These are phyloP conservation scores for Leptographium wingfieldii DNA, from an alignment of 2,329 filamentous ascomycete species.

Conservation along the genomic window DNA sequence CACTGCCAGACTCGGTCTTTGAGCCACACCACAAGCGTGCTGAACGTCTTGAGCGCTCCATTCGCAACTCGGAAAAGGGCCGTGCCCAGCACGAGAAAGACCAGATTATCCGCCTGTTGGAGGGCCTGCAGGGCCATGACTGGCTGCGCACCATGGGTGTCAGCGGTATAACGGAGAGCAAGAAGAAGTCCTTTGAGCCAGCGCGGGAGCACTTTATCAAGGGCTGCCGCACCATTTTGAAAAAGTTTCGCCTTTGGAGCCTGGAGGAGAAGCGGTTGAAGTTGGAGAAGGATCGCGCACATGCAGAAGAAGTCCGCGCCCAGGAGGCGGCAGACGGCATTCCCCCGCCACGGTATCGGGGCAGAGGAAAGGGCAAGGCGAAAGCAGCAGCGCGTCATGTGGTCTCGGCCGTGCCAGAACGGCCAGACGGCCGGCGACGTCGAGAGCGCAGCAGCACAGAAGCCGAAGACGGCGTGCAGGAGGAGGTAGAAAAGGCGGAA, in stretches of 20 bases:
- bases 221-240: conserved; percentile 68
- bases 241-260: conserved; percentile 81
- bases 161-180: conserved; percentile 69
- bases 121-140: conserved; percentile 78
- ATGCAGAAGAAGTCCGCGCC: conserved; percentile 33
- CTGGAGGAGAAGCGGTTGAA: conserved; percentile 79
- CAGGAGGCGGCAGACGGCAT: conserved; percentile 10
- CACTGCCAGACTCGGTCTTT: conserved; percentile 42
- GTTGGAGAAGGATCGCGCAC: conserved; percentile 56
- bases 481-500: conserved; percentile 7
- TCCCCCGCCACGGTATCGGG: conserved; percentile 4
- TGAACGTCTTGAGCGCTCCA: conserved; percentile 47
- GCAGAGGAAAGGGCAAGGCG: conserved; percentile 7
- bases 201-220: conserved; percentile 75
- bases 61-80: conserved; percentile 51
- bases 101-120: conserved; percentile 53
- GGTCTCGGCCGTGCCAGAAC: neutral
- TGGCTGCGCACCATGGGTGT: conserved; percentile 91
- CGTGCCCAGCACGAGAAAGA: conserved; percentile 55
- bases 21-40: conserved; percentile 43
- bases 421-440: neutral
- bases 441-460: conserved; percentile 12
- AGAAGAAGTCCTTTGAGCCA: conserved; percentile 75
- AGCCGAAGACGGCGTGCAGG: conserved; percentile 11
- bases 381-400: conserved; percentile 6